These are phyloP conservation scores for Candida ortonii DNA, from an alignment of 805 yeast genomes.

Conservation along the genomic window DNA sequence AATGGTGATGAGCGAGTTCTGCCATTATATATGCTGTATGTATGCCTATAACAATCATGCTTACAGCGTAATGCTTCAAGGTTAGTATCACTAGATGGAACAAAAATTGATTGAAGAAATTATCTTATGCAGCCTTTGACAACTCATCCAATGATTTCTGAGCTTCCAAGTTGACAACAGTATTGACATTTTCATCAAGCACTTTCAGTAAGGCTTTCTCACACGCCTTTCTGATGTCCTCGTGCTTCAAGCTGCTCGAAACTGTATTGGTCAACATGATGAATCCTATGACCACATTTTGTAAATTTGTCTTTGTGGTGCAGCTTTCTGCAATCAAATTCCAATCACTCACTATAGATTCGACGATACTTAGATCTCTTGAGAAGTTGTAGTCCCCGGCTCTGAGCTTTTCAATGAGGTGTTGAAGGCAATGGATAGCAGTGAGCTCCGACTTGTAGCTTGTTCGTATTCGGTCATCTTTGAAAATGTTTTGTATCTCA, in stretches of 20 bases:
- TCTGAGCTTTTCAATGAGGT: conserved; percentile 1
- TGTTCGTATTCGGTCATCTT: conserved; percentile 15
- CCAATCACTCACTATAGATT: conserved; percentile 16
- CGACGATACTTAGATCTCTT: conserved; percentile 19
- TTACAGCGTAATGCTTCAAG: too few relatives aligned
- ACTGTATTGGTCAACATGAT: conserved; percentile 26
- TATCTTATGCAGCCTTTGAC: too few relatives aligned
- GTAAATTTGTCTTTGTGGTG: conserved; percentile 33
- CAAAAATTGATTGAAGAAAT: too few relatives aligned
- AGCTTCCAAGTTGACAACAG: conserved; percentile 43
- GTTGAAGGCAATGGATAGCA: conserved; percentile 7
- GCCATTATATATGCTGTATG: too few relatives aligned
- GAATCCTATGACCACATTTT: conserved; percentile 56
- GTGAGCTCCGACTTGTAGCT: conserved; percentile 20
- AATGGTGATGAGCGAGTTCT: too few relatives aligned
- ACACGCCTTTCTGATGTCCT: conserved; percentile 46
- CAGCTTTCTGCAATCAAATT: conserved; percentile 11
- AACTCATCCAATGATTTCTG: conserved; percentile 22
- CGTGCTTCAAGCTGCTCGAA: conserved; percentile 1
- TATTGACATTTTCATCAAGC: conserved; percentile 39
- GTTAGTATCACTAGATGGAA: too few relatives aligned
- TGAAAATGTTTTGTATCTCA: conserved; percentile 28
- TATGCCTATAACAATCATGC: too few relatives aligned
- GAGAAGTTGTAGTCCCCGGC: not conserved
- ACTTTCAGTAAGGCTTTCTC: conserved; percentile 33